A percentile compares a stretch with the other conserved stretches of the same genome.
phyloP scores from a whole-genome alignment of 1,139 yeast species.

The Chernovozyma aurita region DNA sequence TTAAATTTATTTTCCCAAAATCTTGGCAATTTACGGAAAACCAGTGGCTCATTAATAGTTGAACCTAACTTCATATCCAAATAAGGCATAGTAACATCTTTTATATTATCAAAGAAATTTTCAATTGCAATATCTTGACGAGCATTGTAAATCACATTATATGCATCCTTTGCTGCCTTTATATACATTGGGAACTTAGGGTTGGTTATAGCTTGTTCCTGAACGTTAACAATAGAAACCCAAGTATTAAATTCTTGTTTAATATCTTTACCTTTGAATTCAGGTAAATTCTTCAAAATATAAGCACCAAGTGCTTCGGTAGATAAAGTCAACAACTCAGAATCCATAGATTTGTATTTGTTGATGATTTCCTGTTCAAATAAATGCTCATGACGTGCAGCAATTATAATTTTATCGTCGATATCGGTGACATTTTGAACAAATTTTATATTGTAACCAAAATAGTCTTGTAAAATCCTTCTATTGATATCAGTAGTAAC shows the following conservation, averaged over 20 bases:
- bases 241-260: slow-evolving; percentile 46
- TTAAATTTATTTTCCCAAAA: slow-evolving; percentile 86
- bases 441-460: slow-evolving; percentile 80
- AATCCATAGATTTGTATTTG: slow-evolving; percentile 27
- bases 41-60: slow-evolving; percentile 74
- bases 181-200: slow-evolving; percentile 88
- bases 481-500: slow-evolving; percentile 92
- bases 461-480: slow-evolving; percentile 81
- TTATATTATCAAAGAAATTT: slow-evolving; percentile 45
- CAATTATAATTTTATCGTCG: slow-evolving; percentile 91
- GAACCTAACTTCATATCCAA: slow-evolving; percentile 73
- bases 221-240: slow-evolving; percentile 45
- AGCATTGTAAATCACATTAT: slow-evolving; percentile 29
- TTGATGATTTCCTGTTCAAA: slow-evolving; percentile 54
- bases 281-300: slow-evolving; percentile 54
- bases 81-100: slow-evolving; percentile 70
- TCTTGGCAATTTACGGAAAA: slow-evolving; percentile 79
- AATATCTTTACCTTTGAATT: slow-evolving; percentile 21
- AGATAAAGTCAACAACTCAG: slow-evolving; percentile 36
- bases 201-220: slow-evolving; percentile 46
- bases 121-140: slow-evolving; percentile 11
- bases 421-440: slow-evolving; percentile 97
- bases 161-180: slow-evolving; percentile 59
- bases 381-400: slow-evolving; percentile 86
- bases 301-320: slow-evolving; percentile 45